Conservation (phyloP, 1,139 yeast species). For the Pichia sp. region DNA sequence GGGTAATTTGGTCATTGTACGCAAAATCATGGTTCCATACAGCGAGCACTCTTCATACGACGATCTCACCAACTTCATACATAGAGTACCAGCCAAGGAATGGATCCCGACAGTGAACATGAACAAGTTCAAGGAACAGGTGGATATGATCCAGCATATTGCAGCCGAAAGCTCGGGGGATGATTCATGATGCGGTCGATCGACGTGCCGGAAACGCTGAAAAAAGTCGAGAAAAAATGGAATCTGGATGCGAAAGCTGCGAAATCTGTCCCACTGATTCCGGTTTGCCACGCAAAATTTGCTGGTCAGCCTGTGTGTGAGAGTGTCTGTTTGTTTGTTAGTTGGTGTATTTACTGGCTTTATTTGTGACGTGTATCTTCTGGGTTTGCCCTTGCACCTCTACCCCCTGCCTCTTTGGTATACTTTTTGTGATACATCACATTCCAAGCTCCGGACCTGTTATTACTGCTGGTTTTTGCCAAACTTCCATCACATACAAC, state of each 20-base stretch:
- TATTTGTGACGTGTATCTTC: too few relatives aligned
- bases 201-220: too few relatives aligned
- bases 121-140: background rate
- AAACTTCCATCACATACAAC: too few relatives aligned
- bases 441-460: too few relatives aligned
- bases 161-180: background rate
- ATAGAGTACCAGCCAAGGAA: conserved; percentile 45
- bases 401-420: too few relatives aligned
- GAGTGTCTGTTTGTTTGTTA: background rate
- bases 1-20: conserved; percentile 3
- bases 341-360: background rate
- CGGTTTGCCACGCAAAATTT: too few relatives aligned
- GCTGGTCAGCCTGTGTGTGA: background rate
- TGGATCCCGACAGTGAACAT: conserved; percentile 74
- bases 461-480: too few relatives aligned
- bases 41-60: conserved; percentile 92
- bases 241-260: too few relatives aligned
- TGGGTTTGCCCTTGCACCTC: too few relatives aligned
- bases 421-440: conserved; percentile 1
- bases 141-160: background rate
- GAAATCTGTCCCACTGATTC: too few relatives aligned
- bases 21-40: conserved; percentile 59
- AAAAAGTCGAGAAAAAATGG: too few relatives aligned
- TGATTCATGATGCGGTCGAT: too few relatives aligned
- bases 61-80: conserved; percentile 68